Evolutionary conservation across 208 protist genomes (phyloP).

Genomic region (Leishmania major): DNA sequence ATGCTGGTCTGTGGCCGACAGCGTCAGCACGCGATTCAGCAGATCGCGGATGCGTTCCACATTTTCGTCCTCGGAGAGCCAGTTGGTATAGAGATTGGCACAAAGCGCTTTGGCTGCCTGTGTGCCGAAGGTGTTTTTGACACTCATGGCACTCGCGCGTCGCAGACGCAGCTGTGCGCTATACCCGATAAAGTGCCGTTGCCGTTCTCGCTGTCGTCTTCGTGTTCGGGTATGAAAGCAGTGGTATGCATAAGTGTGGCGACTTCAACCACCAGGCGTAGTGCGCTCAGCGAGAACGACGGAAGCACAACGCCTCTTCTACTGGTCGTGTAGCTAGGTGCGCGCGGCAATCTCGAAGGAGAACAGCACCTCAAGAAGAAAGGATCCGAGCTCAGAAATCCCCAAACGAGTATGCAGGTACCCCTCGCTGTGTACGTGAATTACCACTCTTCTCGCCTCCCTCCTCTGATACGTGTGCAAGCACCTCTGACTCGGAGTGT

Average conservation of each 20-base stretch:
- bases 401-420: neutral
- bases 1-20: conserved; percentile 23
- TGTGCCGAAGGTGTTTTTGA: conserved; percentile 33
- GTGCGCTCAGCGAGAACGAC: neutral
- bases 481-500: neutral
- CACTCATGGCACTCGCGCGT: conserved; percentile 15
- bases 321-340: neutral
- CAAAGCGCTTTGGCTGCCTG: conserved; percentile 69
- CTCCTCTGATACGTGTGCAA: neutral
- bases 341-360: neutral
- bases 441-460: neutral
- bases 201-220: neutral
- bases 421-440: neutral
- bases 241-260: neutral
- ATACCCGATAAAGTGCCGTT: neutral
- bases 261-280: neutral
- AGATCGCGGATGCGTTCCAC: conserved; percentile 51
- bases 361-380: neutral
- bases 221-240: neutral
- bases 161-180: neutral
- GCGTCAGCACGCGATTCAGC: conserved; percentile 46
- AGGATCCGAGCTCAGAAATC: neutral
- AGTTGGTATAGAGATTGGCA: conserved; percentile 76
- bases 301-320: neutral
- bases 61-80: conserved; percentile 59